Conservation (phyloP, 2,329 filamentous ascomycete species). For the Sclerotinia subarctica region DNA sequence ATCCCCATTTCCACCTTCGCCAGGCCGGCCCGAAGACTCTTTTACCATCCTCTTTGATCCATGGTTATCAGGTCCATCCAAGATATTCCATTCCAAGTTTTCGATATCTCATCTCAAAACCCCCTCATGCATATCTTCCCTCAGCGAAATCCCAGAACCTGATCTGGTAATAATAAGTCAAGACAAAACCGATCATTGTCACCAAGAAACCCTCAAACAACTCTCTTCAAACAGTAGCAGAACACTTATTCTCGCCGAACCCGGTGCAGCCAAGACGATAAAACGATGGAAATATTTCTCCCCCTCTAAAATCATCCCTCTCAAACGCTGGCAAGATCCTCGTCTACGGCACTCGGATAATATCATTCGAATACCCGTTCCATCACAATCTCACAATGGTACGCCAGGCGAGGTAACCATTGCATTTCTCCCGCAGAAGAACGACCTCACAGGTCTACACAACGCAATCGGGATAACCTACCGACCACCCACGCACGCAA, state of each 20-base stretch:
- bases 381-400: constrained; percentile 50
- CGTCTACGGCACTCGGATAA: constrained; percentile 32
- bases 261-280: constrained; percentile 62
- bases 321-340: constrained; percentile 49
- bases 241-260: constrained; percentile 64
- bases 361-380: constrained; percentile 48
- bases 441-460: constrained; percentile 59
- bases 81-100: constrained; percentile 59
- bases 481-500: constrained; percentile 43
- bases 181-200: constrained; percentile 66
- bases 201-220: constrained; percentile 64
- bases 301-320: constrained; percentile 45
- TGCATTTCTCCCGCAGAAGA: constrained; percentile 60
- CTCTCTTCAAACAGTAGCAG: constrained; percentile 52
- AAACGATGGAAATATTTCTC: constrained; percentile 67
- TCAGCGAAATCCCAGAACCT: constrained; percentile 51
- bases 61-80: constrained; percentile 61
- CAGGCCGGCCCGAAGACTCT: constrained; percentile 43
- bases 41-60: constrained; percentile 71
- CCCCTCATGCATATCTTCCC: constrained; percentile 54
- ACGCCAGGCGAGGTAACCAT: constrained; percentile 66
- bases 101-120: constrained; percentile 56
- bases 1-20: constrained; percentile 41
- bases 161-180: constrained; percentile 59
- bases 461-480: constrained; percentile 72